Evolutionary conservation across 768 basidiomycete genomes (phyloP).

Genomic region (Sistotremastrum niveocremeum): DNA sequence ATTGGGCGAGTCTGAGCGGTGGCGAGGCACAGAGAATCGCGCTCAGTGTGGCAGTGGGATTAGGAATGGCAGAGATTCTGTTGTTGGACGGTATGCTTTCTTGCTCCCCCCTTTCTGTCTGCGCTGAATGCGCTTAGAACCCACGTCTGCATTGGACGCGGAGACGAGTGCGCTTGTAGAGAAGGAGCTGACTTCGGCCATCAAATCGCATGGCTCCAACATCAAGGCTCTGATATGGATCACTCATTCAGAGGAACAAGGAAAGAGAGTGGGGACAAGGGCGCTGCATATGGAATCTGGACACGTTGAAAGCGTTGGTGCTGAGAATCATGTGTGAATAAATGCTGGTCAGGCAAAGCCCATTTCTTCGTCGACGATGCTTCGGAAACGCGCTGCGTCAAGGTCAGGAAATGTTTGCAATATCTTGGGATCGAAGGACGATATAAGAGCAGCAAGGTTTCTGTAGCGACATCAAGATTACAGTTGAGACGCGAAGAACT

Average conservation of each 20-base stretch:
- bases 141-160: constrained; percentile 78
- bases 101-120: not conserved
- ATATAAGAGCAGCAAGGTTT: constrained; percentile 8
- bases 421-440: not conserved
- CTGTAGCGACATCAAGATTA: not conserved
- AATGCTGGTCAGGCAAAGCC: constrained; percentile 4
- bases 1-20: constrained; percentile 71
- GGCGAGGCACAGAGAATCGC: constrained; percentile 81
- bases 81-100: constrained; percentile 56
- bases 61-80: constrained; percentile 65
- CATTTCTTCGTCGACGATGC: constrained; percentile 14
- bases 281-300: constrained; percentile 30
- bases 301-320: too few relatives aligned
- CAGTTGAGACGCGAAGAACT: too few relatives aligned
- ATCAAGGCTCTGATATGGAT: constrained; percentile 78
- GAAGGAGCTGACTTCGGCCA: constrained; percentile 35
- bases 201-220: constrained; percentile 32
- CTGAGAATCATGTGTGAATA: too few relatives aligned
- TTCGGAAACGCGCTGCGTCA: constrained; percentile 8
- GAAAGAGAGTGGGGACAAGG: constrained; percentile 56
- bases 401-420: constrained; percentile 9
- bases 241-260: constrained; percentile 77
- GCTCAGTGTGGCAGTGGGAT: constrained; percentile 57
- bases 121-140: constrained; percentile 36
- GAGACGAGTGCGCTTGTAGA: constrained; percentile 57